phyloP scores from a whole-genome alignment of 805 yeast genomes.

The Metschnikowia santaceciliae region DNA sequence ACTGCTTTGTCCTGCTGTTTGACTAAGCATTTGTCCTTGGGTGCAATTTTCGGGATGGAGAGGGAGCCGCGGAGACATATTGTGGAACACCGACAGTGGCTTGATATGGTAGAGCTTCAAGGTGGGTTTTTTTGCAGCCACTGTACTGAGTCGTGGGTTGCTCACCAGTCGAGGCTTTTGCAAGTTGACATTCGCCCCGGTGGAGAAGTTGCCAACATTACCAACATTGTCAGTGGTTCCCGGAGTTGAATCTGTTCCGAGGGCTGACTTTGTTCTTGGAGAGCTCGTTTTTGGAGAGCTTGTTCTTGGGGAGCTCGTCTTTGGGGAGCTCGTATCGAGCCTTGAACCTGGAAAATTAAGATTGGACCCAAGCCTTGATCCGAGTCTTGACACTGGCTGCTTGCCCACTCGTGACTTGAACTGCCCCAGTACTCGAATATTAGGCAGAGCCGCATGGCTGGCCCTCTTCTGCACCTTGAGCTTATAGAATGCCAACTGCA shows the following conservation, averaged over 20 bases:
- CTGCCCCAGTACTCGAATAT: conserved; percentile 9
- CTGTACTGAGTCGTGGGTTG: conserved; percentile 13
- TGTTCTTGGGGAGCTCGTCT: too few relatives aligned
- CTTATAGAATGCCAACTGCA: conserved; percentile 40
- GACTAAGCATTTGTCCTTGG: too few relatives aligned
- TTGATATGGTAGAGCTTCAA: conserved; percentile 38
- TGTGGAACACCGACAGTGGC: conserved; percentile 32
- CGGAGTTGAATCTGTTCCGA: too few relatives aligned
- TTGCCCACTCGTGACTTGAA: not conserved
- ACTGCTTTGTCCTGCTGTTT: too few relatives aligned
- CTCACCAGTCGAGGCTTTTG: conserved; percentile 7
- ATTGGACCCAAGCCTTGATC: too few relatives aligned
- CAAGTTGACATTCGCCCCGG: conserved; percentile 16
- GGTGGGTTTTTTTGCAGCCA: conserved; percentile 18
- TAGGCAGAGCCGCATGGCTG: conserved; percentile 13
- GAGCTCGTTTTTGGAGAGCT: too few relatives aligned
- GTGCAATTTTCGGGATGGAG: not conserved
- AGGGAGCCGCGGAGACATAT: conserved; percentile 12
- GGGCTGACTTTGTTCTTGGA: too few relatives aligned
- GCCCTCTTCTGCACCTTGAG: conserved; percentile 23
- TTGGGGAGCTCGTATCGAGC: too few relatives aligned
- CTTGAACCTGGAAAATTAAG: too few relatives aligned
- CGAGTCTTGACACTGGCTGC: not conserved
- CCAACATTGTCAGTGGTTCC: too few relatives aligned
- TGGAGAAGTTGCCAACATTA: conserved; percentile 3